phyloP scores from a whole-genome alignment of 331 rosid species.

The Malus hybrid region DNA sequence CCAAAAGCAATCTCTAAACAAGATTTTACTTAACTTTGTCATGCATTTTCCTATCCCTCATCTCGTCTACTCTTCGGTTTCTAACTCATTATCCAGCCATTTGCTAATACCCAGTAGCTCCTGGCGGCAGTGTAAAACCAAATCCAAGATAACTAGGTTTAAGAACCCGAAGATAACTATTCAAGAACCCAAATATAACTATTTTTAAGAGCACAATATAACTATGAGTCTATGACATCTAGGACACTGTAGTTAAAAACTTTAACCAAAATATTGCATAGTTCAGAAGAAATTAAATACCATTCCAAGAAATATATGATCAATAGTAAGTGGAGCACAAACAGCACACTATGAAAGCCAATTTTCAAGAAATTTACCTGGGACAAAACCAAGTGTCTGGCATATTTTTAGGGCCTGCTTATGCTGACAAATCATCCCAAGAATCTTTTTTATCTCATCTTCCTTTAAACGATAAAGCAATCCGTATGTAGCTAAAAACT shows the following conservation, averaged over 20 bases:
- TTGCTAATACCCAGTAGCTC: neutral
- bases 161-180: neutral
- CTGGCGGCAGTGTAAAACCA: neutral
- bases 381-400: constrained; percentile 32
- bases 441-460: constrained; percentile 37
- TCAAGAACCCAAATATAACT: neutral
- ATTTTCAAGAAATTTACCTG: constrained; percentile 35
- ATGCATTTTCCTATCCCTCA: neutral
- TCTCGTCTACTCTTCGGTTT: neutral
- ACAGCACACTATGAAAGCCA: neutral
- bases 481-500: constrained; percentile 36
- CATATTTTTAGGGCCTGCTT: constrained; percentile 37
- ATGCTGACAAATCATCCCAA: constrained; percentile 31
- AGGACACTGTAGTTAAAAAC: neutral
- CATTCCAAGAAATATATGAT: neutral
- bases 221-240: neutral
- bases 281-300: neutral
- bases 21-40: neutral
- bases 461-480: constrained; percentile 24
- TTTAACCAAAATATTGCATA: neutral
- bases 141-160: neutral
- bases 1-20: neutral
- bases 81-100: neutral
- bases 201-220: neutral
- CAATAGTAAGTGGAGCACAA: neutral